Base-by-base conservation (phyloP, 768 basidiomycete genomes). In the Fomitopsis serialis region DNA sequence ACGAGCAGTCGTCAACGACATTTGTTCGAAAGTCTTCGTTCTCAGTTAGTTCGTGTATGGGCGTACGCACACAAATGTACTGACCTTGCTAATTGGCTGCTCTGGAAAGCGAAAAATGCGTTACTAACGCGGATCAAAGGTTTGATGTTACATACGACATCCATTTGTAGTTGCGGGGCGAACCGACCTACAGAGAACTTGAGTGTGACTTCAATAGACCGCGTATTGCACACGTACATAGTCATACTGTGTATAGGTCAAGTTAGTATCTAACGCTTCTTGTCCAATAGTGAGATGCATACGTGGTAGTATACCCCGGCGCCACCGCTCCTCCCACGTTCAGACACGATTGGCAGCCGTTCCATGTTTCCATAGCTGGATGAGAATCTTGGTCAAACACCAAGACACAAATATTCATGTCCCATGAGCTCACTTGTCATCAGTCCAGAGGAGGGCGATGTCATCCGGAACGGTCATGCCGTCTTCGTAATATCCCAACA, bases 121-220 rank as follows among this genome's bases (percentile, higher is more conserved):
- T 5, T 17, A 22, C n/a, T n/a, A n/a, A n/a, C n/a, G n/a, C n/a
- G n/a, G n/a, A n/a, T n/a, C n/a, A n/a, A n/a, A n/a, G n/a, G n/a
- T n/a, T n/a, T n/a, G 29, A 5, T 32, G 15, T 37, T 17, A 68
- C 75, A 54, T 48, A 80, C 80, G 21, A 76, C 76, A 86, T 82
- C 85, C 85, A 87, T 62, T 87, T 87, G 72, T 83, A 89, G 66
- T 84, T 78, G 44, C 80, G 68, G 1, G 84, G 81, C 53, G 74
- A 74, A 13, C 85, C 86, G 37, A 89, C 84, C 72, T 84, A 63
- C 43, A 29, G 13, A 48, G n/a, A 34, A 8, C n/a, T 24, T 49
- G n/a, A 32, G 5, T 27, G n/a, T 35, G 25, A 29, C 50, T 17
- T 15, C 45, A 42, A 10, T 24, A 43, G n/a, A 50, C 34, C 49